phyloP scores from a whole-genome alignment of 225 moss, liverwort and hornwort genomes.

The Pseudoscleropodium purum region DNA sequence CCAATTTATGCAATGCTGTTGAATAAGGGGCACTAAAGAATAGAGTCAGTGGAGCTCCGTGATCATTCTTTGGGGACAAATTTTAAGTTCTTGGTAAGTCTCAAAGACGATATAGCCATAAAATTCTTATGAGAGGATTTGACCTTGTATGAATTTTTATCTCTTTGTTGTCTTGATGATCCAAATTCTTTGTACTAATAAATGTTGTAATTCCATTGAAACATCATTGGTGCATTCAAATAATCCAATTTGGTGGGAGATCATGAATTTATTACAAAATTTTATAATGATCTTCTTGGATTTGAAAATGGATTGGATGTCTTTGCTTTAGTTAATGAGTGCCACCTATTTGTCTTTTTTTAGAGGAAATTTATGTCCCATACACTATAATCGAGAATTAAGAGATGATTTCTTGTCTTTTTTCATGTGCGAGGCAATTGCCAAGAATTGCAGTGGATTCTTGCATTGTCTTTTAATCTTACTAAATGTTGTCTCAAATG shows the following conservation, averaged over 20 bases:
- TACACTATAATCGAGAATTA: not conserved
- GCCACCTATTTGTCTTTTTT: not conserved
- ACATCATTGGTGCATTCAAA: not conserved
- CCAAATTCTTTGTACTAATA: not conserved
- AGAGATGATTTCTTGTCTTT: not conserved
- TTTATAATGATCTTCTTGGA: not conserved
- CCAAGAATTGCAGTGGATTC: not conserved
- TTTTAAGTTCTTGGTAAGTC: not conserved
- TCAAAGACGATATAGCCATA: not conserved
- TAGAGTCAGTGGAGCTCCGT: not conserved
- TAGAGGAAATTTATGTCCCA: rapidly evolving
- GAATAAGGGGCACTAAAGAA: not conserved
- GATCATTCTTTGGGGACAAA: rapidly evolving
- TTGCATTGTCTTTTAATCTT: not conserved
- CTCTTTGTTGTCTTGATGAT: not conserved
- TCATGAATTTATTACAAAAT: not conserved
- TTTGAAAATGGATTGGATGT: not conserved
- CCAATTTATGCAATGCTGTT: rapidly evolving
- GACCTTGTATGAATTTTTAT: not conserved
- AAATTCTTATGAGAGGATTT: rapidly evolving
- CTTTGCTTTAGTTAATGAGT: not conserved
- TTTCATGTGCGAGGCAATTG: not conserved
- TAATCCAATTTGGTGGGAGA: not conserved
- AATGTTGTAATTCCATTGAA: not conserved
- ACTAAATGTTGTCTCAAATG: too few species aligned